Evolutionary conservation across 2,329 filamentous ascomycete species (phyloP).

Genomic region (Phialophora macrospora): DNA sequence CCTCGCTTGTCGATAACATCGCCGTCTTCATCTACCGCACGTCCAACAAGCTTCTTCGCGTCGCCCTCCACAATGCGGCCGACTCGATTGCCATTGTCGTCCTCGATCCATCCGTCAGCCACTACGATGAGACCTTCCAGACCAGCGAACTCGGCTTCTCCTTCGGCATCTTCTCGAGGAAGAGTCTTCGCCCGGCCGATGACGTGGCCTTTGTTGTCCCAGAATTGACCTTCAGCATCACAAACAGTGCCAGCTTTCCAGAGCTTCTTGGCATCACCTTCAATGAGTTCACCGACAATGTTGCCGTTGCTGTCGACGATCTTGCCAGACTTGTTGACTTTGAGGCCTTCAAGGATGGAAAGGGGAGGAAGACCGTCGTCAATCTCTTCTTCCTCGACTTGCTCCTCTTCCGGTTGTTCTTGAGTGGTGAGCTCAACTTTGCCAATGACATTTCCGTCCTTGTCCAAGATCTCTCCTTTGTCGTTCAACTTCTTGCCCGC

Average conservation of each 20-base stretch:
- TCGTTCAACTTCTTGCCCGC: slow-evolving; percentile 46
- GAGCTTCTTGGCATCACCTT: slow-evolving; percentile 69
- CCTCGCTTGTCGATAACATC: slow-evolving; percentile 67
- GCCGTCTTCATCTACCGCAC: slow-evolving; percentile 66
- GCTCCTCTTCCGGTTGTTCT: slow-evolving; percentile 40
- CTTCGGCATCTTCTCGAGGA: slow-evolving; percentile 46
- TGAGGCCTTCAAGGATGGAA: slow-evolving; percentile 48
- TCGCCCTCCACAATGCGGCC: slow-evolving; percentile 64
- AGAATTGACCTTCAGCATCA: slow-evolving; percentile 67
- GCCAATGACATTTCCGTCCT: slow-evolving; percentile 55
- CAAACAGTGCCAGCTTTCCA: slow-evolving; percentile 46
- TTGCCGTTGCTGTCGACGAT: slow-evolving; percentile 53
- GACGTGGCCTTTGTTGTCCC: slow-evolving; percentile 67
- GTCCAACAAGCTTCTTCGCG: slow-evolving; percentile 63
- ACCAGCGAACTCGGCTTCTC: slow-evolving; percentile 52
- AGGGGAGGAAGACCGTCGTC: slow-evolving; percentile 44
- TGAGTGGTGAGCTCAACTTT: slow-evolving; percentile 49
- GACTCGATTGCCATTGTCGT: slow-evolving; percentile 54
- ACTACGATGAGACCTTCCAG: slow-evolving; percentile 54
- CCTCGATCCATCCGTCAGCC: slow-evolving; percentile 55
- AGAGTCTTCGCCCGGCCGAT: slow-evolving; percentile 62
- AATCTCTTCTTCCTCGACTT: slow-evolving; percentile 33
- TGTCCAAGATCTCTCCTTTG: slow-evolving; percentile 53
- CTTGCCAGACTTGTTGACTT: slow-evolving; percentile 52
- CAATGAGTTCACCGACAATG: slow-evolving; percentile 61